Conservation (phyloP, 345 rosid genomes). For the Chamaenerion angustifolium region DNA sequence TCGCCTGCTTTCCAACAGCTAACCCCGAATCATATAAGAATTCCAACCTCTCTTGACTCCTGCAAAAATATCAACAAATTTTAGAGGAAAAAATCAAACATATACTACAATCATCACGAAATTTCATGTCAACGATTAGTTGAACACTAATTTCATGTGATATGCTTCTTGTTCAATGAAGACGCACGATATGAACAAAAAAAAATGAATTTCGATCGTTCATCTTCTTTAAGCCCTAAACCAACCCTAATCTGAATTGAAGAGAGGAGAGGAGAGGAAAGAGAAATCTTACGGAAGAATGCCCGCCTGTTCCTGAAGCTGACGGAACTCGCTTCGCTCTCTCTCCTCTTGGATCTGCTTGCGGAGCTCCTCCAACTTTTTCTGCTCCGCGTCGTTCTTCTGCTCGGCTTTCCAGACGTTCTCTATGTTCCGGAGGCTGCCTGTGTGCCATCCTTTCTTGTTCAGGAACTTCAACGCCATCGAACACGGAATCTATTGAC, state of each 20-base stretch:
- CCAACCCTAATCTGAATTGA: not conserved
- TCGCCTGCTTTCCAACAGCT: constrained; percentile 52
- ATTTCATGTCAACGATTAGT: too few species aligned
- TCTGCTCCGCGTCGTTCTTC: constrained; percentile 89
- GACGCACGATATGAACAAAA: too few species aligned
- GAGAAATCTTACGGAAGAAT: constrained; percentile 50
- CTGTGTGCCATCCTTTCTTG: constrained; percentile 99
- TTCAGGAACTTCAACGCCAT: constrained; percentile 97
- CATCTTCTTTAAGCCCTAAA: not conserved
- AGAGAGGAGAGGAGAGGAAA: not conserved
- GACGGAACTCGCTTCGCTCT: constrained; percentile 77
- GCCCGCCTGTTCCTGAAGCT: constrained; percentile 87
- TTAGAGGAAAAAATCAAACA: constrained; percentile 6
- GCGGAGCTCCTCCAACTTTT: constrained; percentile 84
- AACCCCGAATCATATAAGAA: constrained; percentile 83
- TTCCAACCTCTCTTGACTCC: constrained; percentile 87
- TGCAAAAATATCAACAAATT: constrained; percentile 6
- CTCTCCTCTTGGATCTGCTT: constrained; percentile 84
- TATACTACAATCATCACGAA: not conserved
- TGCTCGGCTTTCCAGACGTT: constrained; percentile 99
- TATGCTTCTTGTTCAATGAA: too few species aligned
- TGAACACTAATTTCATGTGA: too few species aligned
- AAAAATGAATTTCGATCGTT: not conserved
- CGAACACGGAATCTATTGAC: not conserved
- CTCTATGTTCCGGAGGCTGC: constrained; percentile 89